A percentile compares a stretch with the other conserved stretches of the same genome.
phyloP scores from a whole-genome alignment of 495 filamentous ascomycete species.

The Pseudoneurospora amorphoporcata region DNA sequence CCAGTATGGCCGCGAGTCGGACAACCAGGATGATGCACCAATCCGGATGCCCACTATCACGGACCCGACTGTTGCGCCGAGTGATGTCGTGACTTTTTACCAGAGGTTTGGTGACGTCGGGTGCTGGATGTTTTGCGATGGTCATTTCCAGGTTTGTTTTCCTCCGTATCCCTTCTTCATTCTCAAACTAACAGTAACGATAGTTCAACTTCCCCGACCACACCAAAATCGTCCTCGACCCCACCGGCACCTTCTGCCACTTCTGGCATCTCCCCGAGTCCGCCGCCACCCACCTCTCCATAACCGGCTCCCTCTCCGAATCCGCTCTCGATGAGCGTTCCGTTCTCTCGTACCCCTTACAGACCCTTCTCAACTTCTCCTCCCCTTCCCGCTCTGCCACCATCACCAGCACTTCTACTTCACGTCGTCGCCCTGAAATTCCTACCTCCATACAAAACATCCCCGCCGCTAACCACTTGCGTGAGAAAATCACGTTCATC shows the following conservation, averaged over 20 bases:
- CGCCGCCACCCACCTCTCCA: slow-evolving; percentile 51
- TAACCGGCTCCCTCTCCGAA: slow-evolving; percentile 54
- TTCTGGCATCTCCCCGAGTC: slow-evolving; percentile 72
- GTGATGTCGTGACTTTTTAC: slow-evolving; percentile 76
- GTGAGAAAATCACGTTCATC: slow-evolving; percentile 70
- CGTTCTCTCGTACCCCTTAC: slow-evolving; percentile 49
- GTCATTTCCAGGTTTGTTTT: slow-evolving; percentile 60
- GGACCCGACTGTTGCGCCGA: slow-evolving; percentile 31
- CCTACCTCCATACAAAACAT: slow-evolving; percentile 48
- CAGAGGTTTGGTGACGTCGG: slow-evolving; percentile 80
- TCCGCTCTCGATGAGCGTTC: slow-evolving; percentile 52
- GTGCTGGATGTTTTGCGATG: slow-evolving; percentile 82
- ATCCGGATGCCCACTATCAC: slow-evolving; percentile 41
- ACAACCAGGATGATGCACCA: slow-evolving; percentile 34
- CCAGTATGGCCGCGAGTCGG: slow-evolving; percentile 43
- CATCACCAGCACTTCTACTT: slow-evolving; percentile 22
- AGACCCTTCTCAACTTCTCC: slow-evolving; percentile 47
- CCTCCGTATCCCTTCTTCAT: background rate
- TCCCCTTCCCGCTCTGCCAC: slow-evolving; percentile 30
- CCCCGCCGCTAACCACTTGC: slow-evolving; percentile 67
- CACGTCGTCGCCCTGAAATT: slow-evolving; percentile 43
- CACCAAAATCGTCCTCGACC: slow-evolving; percentile 78
- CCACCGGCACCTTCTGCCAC: slow-evolving; percentile 65
- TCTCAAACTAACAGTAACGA: slow-evolving; percentile 2
- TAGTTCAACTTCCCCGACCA: slow-evolving; percentile 97